Evolutionary conservation across 1,284 basidiomycete species (phyloP).

Genomic region (Malassezia restricta): DNA sequence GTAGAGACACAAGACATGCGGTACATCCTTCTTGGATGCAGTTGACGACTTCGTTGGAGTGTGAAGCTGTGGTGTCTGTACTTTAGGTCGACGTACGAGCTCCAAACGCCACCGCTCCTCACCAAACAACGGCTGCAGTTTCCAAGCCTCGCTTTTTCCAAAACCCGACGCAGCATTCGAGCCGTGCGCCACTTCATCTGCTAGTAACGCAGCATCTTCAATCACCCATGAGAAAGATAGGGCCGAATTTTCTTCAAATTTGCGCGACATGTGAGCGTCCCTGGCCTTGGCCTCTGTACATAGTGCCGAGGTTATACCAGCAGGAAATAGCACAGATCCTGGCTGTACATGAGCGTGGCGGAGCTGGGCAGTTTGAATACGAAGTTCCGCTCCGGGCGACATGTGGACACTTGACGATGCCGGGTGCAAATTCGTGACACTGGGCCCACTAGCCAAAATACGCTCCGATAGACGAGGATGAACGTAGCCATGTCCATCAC

Average conservation of each 20-base stretch:
- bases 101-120: conserved; percentile 43
- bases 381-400: conserved; percentile 6
- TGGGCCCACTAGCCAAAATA: conserved; percentile 10
- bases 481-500: conserved; percentile 1
- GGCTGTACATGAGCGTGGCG: conserved; percentile 2
- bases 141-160: conserved; percentile 36
- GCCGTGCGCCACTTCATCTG: conserved; percentile 31
- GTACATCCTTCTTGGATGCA: not conserved
- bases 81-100: conserved; percentile 18
- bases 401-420: not conserved
- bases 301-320: conserved; percentile 7
- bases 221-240: conserved; percentile 37
- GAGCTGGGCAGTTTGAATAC: not conserved
- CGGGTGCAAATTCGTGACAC: conserved; percentile 11
- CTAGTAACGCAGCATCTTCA: conserved; percentile 24
- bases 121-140: conserved; percentile 37
- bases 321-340: conserved; percentile 6
- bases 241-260: conserved; percentile 31
- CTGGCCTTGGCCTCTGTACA: not conserved
- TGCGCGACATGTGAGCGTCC: conserved; percentile 10
- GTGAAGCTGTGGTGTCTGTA: not conserved
- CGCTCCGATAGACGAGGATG: conserved; percentile 7
- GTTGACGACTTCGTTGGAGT: not conserved
- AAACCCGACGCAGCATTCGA: conserved; percentile 26
- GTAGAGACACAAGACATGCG: not conserved